Conservation (phyloP, 306 rosid species). For the Styphnolobium japonicum region DNA sequence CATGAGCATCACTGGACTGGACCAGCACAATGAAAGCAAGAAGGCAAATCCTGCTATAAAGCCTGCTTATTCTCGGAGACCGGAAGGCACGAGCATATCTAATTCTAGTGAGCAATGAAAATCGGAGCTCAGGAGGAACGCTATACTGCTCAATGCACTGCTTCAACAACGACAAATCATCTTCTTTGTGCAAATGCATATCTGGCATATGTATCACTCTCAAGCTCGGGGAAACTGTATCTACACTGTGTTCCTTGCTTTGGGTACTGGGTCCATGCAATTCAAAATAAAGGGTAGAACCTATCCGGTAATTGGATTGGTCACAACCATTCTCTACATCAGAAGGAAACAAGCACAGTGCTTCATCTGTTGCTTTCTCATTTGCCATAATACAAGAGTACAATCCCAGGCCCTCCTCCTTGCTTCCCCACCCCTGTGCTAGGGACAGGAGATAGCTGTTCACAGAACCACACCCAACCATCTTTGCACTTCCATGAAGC, state of each 20-base stretch:
- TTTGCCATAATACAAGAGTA: conserved; percentile 84
- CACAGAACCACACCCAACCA: conserved; percentile 90
- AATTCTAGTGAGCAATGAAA: conserved; percentile 79
- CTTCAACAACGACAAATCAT: conserved; percentile 70
- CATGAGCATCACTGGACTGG: conserved; percentile 93
- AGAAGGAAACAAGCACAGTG: conserved; percentile 77
- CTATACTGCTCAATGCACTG: conserved; percentile 71
- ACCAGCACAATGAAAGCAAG: conserved; percentile 92
- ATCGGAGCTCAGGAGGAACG: conserved; percentile 77
- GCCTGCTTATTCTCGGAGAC: conserved; percentile 76
- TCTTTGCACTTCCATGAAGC: conserved; percentile 87
- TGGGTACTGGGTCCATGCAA: conserved; percentile 60
- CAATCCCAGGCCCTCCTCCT: conserved; percentile 95
- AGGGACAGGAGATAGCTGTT: conserved; percentile 84
- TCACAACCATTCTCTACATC: conserved; percentile 64
- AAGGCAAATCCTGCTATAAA: conserved; percentile 83
- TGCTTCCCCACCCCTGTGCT: conserved; percentile 99
- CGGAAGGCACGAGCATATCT: conserved; percentile 93
- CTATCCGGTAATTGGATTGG: conserved; percentile 66
- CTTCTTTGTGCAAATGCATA: conserved; percentile 76
- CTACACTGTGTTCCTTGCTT: conserved; percentile 44
- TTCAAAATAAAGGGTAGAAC: conserved; percentile 93
- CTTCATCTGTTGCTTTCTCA: conserved; percentile 71
- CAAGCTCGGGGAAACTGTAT: conserved; percentile 45
- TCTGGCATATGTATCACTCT: conserved; percentile 80